Conservation (phyloP, 768 basidiomycete species). For the Leccinum variicolor region DNA sequence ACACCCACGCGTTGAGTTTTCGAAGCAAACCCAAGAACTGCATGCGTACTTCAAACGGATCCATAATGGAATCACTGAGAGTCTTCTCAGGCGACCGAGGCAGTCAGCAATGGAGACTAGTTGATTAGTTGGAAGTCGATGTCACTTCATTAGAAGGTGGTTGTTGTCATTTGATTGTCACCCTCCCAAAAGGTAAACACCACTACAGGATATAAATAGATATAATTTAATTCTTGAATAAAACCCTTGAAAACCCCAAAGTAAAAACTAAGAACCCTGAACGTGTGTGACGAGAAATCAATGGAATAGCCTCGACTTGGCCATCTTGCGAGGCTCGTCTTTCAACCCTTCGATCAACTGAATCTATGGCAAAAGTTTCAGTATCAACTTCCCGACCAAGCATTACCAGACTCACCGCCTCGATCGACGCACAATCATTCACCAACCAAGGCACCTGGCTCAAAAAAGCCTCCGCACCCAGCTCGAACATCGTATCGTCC, state of each 20-base stretch:
- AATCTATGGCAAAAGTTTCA: too few species aligned
- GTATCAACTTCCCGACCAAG: background rate
- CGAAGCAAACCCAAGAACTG: slow-evolving; percentile 63
- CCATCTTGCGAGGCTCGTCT: background rate
- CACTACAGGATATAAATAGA: too few species aligned
- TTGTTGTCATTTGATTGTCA: too few species aligned
- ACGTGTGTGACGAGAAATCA: too few species aligned
- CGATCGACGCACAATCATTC: background rate
- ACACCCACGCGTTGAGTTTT: slow-evolving; percentile 58
- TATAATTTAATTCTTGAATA: too few species aligned
- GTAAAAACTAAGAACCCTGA: too few species aligned
- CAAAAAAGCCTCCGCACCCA: slow-evolving; percentile 7
- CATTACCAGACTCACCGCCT: background rate
- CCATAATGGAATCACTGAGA: slow-evolving; percentile 20
- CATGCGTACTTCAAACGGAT: slow-evolving; percentile 72
- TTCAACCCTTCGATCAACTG: too few species aligned
- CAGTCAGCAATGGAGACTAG: too few species aligned
- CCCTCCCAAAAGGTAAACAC: too few species aligned
- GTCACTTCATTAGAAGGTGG: too few species aligned
- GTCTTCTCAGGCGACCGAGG: too few species aligned
- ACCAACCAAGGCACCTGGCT: slow-evolving; percentile 3
- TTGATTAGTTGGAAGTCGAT: too few species aligned
- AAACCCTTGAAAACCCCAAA: background rate
- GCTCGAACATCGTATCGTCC: slow-evolving; percentile 13
- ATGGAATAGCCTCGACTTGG: background rate